Base-by-base conservation (phyloP, 2,329 filamentous ascomycete genomes). In the Botrytis sinoallii region DNA sequence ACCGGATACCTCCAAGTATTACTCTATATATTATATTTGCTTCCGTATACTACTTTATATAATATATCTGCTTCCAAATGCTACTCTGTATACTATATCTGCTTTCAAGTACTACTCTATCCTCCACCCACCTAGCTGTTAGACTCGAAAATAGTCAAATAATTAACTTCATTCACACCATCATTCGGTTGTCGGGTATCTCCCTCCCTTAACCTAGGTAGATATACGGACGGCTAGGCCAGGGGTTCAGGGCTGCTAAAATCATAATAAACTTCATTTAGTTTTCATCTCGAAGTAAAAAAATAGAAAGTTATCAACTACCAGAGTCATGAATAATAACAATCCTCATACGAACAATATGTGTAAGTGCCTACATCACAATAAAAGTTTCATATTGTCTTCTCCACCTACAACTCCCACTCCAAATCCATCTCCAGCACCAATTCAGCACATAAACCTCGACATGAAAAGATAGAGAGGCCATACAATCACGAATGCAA, bases 291-390 rank as follows among this genome's bases (percentile, higher is more conserved):
- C 38, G 16, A 44, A 10, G 38, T n/a, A n/a, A 57, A 64, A 29
- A 40, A 9, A 6, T 6, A 42, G 29, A 22, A 68, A 14, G 6
- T 16, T 29, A 2, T 6, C 65, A 42, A 42, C 35, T 52, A 32
- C 3, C 52, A 68, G 25, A n/a, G 5, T 22, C 66, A 55, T 55
- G 25, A 68, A 25, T 55, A 3, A 40, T 38, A n/a, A 29, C 1
- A n/a, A 22, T 44, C 16, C 22, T n/a, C 44, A 48, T 10, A 57
- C 3, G 48, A 35, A 25, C 20, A 57, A 29, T 20, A 57, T 57
- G 66, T 20, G 66, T 68, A 68, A 68, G 66, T 68, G 32, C 25
- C 48, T n/a, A 66, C 14, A 48, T 66, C 44, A 32, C 20, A 66
- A 32, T 48, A 16, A 2, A 25, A 55, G 29, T 55, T 55, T 35